Conservation (phyloP, 73 alveolate genomes). For the Tetrahymena elliotti region DNA sequence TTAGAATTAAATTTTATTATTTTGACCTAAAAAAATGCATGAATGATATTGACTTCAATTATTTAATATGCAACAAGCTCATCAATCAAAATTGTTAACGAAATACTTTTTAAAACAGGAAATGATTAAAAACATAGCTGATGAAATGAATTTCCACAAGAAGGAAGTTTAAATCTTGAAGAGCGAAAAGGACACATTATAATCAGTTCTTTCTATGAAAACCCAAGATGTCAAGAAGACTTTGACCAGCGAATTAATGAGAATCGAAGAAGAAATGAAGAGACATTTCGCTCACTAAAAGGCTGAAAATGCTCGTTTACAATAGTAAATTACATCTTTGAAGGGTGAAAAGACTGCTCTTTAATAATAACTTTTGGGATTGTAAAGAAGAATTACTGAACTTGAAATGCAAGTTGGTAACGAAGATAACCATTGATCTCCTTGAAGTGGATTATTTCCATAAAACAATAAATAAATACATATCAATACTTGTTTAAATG, state of each 20-base stretch:
- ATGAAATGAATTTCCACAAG: conserved; percentile 90
- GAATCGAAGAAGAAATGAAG: conserved; percentile 95
- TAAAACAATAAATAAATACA: background rate
- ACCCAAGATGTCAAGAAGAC: conserved; percentile 92
- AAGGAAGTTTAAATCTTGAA: conserved; percentile 84
- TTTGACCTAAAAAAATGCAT: no score
- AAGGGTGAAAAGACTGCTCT: conserved; percentile 82
- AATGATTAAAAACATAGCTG: conserved; percentile 75
- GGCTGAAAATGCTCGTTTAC: conserved; percentile 70
- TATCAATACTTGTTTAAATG: background rate
- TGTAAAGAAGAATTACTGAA: conserved; percentile 82
- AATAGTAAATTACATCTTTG: conserved; percentile 70
- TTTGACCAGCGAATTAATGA: conserved; percentile 82
- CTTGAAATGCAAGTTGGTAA: conserved; percentile 75
- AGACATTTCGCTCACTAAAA: conserved; percentile 65
- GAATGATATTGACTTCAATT: background rate
- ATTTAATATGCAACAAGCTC: background rate
- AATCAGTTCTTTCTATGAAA: conserved; percentile 87
- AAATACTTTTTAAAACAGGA: conserved; percentile 38
- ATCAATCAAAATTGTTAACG: background rate
- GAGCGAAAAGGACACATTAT: conserved; percentile 90
- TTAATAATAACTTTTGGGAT: conserved; percentile 62
- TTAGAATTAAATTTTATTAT: background rate
- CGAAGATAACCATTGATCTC: conserved; percentile 43
- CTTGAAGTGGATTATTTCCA: background rate